Conservation (phyloP, 495 filamentous ascomycete species). For the Monascus purpureus region DNA sequence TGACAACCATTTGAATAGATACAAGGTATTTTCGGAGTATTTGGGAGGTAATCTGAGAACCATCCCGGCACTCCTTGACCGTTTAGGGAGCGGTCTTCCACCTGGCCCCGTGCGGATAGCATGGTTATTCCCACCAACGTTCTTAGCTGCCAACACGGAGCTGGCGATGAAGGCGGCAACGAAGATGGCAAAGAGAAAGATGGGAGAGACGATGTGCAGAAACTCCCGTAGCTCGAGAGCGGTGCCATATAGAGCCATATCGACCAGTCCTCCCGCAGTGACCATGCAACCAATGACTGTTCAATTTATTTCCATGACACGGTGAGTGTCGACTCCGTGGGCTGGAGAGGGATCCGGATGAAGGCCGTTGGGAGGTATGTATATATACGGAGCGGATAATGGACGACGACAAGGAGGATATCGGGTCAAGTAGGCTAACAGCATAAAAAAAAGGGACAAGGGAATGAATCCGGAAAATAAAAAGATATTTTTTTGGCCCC, state of each 20-base stretch:
- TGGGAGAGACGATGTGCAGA: constrained; percentile 49
- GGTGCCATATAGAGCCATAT: constrained; percentile 22
- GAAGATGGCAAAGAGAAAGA: constrained; percentile 55
- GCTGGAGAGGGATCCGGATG: constrained; percentile 15
- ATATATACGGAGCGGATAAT: not conserved
- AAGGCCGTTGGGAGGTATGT: constrained; percentile 6
- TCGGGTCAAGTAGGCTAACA: not conserved
- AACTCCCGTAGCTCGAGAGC: constrained; percentile 32
- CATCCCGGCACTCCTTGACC: constrained; percentile 24
- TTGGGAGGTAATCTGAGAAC: constrained; percentile 22
- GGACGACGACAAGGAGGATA: constrained; percentile 3
- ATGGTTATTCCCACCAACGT: constrained; percentile 20
- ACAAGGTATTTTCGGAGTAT: constrained; percentile 45
- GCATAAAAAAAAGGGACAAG: too few species aligned
- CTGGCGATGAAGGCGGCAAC: constrained; percentile 47
- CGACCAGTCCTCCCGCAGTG: constrained; percentile 12
- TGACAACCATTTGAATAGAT: constrained; percentile 62
- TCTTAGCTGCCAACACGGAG: constrained; percentile 41
- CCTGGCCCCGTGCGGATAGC: constrained; percentile 47
- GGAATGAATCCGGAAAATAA: too few species aligned
- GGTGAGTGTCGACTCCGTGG: constrained; percentile 13
- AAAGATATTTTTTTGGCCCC: too few species aligned
- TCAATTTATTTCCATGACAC: constrained; percentile 33
- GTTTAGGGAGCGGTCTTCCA: constrained; percentile 63
- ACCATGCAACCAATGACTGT: constrained; percentile 9